Base-by-base conservation (phyloP, 1,284 basidiomycete genomes). In the Ceratobasidium sp. region DNA sequence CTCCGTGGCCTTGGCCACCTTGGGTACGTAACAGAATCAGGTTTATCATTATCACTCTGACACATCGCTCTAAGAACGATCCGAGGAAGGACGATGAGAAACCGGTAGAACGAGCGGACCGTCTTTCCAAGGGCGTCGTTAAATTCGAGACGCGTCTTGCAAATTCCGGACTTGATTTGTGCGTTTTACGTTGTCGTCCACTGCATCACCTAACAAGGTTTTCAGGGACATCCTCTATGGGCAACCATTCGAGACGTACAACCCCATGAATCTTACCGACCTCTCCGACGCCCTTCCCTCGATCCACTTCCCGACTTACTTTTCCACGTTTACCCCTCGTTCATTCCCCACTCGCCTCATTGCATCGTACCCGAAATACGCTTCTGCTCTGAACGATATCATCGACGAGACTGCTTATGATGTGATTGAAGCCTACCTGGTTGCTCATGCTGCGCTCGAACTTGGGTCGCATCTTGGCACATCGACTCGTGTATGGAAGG, bases 171-270 rank as follows among this genome's bases (percentile, higher is more conserved):
- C 88, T 96, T 59, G 95, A 96, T 81, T 87, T 92, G 90, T 94
- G 81, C 83, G 92, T 85, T 16, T 41, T 52, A 44, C 35, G 48
- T 38, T 77, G 41, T 70, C 2, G 23, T 60, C 52, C 44, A 55
- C 64, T 46, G 55, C 69, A 52, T 14, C 38, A 57, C n/a, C 67
- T 64, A 67, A 27, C 65, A 59, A 44, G 35, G 5, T 6, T 76
- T 70, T 27, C 80, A 91, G 91, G 46, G 92, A 93, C 80, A 85
- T 89, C 33, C 83, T 93, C 27, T 87, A 89, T 81, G 87, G 94
- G 87, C 89, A 99, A 83, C 97, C 97, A 0, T 87, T 95, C 75
- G 92, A 88, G 64, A 94, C 95, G 0, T 99, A 99, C 87, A 98
- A 99, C 84, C 96, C 96, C 1, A 88, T 89, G 62, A 85, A 88